phyloP scores from a whole-genome alignment of 768 basidiomycete genomes.

The Trametes cubensis region DNA sequence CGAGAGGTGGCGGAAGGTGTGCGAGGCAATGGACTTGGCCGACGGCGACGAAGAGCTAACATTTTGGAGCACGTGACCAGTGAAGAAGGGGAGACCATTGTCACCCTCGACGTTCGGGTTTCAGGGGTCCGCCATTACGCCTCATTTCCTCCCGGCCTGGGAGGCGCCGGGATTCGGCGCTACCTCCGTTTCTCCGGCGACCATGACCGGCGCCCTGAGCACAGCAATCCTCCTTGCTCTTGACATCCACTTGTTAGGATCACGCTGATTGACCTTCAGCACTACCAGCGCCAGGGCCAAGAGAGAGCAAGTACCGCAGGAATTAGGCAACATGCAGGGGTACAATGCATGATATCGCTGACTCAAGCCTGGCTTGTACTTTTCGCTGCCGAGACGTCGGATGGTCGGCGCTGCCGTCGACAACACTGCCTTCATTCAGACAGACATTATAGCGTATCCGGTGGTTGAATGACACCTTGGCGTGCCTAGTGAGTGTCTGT shows the following conservation, averaged over 20 bases:
- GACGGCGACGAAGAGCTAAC: not conserved
- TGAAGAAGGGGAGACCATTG: not conserved
- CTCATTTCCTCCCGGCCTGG: not conserved
- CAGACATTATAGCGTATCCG: slow-evolving; percentile 1
- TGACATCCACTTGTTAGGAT: slow-evolving; percentile 1
- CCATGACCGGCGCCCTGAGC: not conserved
- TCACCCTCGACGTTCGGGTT: not conserved
- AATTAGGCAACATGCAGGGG: too few relatives aligned
- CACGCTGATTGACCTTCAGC: slow-evolving; percentile 1
- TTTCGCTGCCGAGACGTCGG: not conserved
- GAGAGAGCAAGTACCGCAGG: not conserved
- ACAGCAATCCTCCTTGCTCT: not conserved
- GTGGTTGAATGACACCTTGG: not conserved
- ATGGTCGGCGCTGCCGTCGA: not conserved
- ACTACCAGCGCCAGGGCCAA: not conserved
- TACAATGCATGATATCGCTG: not conserved
- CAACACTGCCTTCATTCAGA: slow-evolving; percentile 8
- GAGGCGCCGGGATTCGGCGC: too few relatives aligned
- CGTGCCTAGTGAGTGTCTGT: slow-evolving; percentile 11
- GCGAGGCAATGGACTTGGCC: not conserved
- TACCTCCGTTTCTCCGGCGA: too few relatives aligned
- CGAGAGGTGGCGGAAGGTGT: not conserved
- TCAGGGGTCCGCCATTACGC: not conserved
- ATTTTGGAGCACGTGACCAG: slow-evolving; percentile 11
- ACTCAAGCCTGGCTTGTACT: not conserved